Evolutionary conservation across 2,329 filamentous ascomycete species (phyloP).

Genomic region (Coniochaeta ligniaria): DNA sequence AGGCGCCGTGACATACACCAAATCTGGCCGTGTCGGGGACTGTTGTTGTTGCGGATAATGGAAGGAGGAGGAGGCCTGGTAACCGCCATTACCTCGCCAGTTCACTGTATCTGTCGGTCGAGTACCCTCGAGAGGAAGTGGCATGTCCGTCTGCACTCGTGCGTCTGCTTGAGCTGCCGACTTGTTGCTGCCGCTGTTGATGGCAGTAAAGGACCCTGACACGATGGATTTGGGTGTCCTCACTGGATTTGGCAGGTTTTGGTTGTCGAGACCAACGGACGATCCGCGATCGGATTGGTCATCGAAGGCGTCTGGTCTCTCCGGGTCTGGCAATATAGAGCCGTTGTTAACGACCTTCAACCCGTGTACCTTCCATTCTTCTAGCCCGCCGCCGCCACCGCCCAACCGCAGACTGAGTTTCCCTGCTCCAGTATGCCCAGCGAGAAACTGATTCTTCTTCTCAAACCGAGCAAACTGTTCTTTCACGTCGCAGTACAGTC

Average conservation of each 20-base stretch:
- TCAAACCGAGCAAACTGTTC: constrained; percentile 34
- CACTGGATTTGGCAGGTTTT: constrained; percentile 5
- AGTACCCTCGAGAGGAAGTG: constrained; percentile 2
- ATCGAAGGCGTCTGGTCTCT: constrained; percentile 14
- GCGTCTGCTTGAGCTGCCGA: background rate
- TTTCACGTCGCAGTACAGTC: constrained; percentile 44
- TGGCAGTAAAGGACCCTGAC: constrained; percentile 30
- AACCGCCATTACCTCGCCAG: background rate
- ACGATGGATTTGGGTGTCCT: constrained; percentile 20
- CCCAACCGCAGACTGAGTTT: constrained; percentile 32
- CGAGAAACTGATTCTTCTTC: constrained; percentile 13
- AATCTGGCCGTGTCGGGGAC: background rate
- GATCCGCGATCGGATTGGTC: constrained; percentile 18
- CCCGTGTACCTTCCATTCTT: constrained; percentile 41
- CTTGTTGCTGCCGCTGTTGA: constrained; percentile 21
- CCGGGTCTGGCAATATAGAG: constrained; percentile 26
- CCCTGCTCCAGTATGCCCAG: constrained; percentile 15
- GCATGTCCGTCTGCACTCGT: background rate
- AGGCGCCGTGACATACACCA: background rate
- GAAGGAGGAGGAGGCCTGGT: background rate
- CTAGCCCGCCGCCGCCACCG: constrained; percentile 41
- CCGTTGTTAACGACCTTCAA: constrained; percentile 36
- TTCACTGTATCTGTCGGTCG: constrained; percentile 10
- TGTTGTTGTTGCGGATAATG: constrained; percentile 3
- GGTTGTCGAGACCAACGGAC: constrained; percentile 17